Base-by-base conservation (phyloP, 345 rosid species). In the Populus ilicifolia region DNA sequence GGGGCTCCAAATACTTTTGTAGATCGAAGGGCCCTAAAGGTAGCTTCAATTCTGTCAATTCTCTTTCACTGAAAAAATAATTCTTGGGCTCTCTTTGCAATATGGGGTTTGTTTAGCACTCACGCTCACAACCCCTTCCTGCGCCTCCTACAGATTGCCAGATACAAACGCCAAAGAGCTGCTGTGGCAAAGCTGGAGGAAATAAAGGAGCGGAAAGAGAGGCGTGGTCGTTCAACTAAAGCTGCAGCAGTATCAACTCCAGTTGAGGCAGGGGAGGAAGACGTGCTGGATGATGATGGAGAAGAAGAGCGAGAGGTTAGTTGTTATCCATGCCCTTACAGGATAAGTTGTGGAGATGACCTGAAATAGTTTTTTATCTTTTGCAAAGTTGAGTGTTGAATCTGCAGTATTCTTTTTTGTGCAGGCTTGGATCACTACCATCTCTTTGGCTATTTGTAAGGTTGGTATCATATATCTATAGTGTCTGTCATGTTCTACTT, bases 251-350 rank as follows among this genome's bases (percentile, higher is more conserved):
- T 92, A 72, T 93, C 98, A 2, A 79, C 97, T 75, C 99, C 94
- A 2, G 86, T 90, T 84, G 97, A 91, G 87, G 78, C 85, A 30
- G 97, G 93, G 56, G 98, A 96, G 80, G 99, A 96, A 74, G 95
- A 93, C 76, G 69, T 84, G 44, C 80, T 90, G 65, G 97, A 94
- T 84, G 98, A 92, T n/a, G 98, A 94, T 78, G 86, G 93, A 43
- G 99, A 96, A 89, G 98, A 96, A 81, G 98, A 96, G 78, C 87
- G 99, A 59, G 99, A 94, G 93, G 98, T 92, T 77, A 81, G 92
- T 82, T 69, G 59, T 68, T 56, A 46, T 29, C 39, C 21, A n/a
- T 39, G 14, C 48, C 25, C 1, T 39, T 61, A 1, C 27, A 25
- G 39, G 23, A 38, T 36, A 59, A 59, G 63, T 14, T 56, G 29